Base-by-base conservation (phyloP, 176 grass and related monocot species). In the Phyllostachys edulis region DNA sequence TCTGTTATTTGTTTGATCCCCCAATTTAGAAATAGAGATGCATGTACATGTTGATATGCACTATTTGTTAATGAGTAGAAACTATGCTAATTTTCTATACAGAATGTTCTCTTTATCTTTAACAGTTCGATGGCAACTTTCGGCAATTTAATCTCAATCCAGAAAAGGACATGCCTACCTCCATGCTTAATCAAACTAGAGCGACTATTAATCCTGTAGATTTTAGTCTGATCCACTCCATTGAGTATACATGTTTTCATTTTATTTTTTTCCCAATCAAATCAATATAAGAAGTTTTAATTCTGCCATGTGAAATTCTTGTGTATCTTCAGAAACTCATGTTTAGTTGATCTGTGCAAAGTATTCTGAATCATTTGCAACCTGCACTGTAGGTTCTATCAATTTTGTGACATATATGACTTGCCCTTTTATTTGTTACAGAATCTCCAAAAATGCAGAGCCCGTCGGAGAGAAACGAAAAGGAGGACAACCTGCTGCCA, bases 401-500 rank as follows among this genome's bases (percentile, higher is more conserved):
- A 47, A 81, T 16, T 55, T 23, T 69, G 32, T 81, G 52, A 39
- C 66, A 54, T 49, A 46, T 63, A 72, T 67, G 38, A 63, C 34
- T 32, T 74, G 9, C 14, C 57, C 57, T 60, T 79, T 74, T 63
- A 51, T 82, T 57, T 83, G 26, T 29, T 64, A 61, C 34, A 96
- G 89, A 91, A 76, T 91, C 87, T 55, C 85, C 89, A 41, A 93
- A 96, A 87, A 63, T 87, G 17, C 87, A 90, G 74, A 93, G 86
- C 71, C 84, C 80, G 0, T 78, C 73, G 2, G 85, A 90, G 63
- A 89, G 84, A 40, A 88, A 50, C 47, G 78, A 87, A 11, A 80
- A 88, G 68, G 90, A 93, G 4, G 80, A 74, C 2, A 77, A 78
- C 69, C 81, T 67, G 69, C 67, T 96, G 38, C 91, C 91, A 34